Evolutionary conservation across 2,329 filamentous ascomycete genomes (phyloP).

Genomic region (Colletotrichum cereale): DNA sequence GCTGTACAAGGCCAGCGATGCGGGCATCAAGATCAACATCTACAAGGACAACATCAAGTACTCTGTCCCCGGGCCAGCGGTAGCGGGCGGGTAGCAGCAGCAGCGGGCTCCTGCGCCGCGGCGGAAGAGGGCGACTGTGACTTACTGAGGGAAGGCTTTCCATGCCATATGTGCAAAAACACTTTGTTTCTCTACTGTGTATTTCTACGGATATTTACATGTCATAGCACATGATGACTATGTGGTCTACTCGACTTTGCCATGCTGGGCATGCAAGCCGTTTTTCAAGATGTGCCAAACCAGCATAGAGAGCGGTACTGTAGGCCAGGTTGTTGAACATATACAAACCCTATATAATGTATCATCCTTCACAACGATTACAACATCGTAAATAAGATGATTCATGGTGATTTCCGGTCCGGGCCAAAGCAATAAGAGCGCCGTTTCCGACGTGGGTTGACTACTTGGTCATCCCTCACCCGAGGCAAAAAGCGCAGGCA

Average conservation of each 20-base stretch:
- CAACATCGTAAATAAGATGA: too few species aligned
- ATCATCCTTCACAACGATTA: background rate
- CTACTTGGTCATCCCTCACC: background rate
- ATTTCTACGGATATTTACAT: constrained; percentile 20
- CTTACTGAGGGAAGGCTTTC: constrained; percentile 15
- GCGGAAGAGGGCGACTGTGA: constrained; percentile 24
- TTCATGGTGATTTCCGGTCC: too few species aligned
- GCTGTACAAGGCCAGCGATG: constrained; percentile 52
- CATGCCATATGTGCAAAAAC: background rate
- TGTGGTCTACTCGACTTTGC: background rate
- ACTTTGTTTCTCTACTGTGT: background rate
- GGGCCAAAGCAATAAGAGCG: too few species aligned
- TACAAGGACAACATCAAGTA: constrained; percentile 48
- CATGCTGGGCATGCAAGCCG: constrained; percentile 26
- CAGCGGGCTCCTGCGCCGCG: constrained; percentile 2
- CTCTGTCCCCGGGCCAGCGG: constrained; percentile 48
- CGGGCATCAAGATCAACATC: constrained; percentile 53
- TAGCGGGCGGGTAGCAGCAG: constrained; percentile 42
- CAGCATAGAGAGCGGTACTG: constrained; percentile 3
- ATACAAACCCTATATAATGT: background rate
- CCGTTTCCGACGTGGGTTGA: background rate
- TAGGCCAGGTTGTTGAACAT: constrained; percentile 8
- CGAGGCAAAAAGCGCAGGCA: background rate
- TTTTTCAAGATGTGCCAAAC: background rate
- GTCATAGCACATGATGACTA: constrained; percentile 4